Conservation (phyloP, 495 filamentous ascomycete species). For the Amphirosellinia nigrospora region DNA sequence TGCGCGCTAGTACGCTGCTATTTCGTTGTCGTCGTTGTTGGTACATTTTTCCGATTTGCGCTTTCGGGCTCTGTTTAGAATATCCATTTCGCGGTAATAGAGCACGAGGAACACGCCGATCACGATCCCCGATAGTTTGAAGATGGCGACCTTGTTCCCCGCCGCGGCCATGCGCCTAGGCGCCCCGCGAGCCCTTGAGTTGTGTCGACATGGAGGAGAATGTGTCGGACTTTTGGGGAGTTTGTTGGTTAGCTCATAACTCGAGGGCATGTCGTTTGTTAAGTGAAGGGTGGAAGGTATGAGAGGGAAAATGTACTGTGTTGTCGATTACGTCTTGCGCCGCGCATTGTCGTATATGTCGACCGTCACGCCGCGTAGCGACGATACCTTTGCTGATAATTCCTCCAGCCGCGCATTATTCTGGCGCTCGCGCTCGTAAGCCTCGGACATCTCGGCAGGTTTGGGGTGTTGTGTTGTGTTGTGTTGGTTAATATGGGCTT, state of each 20-base stretch:
- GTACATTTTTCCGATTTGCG: background rate
- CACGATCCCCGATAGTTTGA: constrained; percentile 87
- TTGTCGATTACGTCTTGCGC: constrained; percentile 85
- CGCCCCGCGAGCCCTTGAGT: constrained; percentile 83
- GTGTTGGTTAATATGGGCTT: background rate
- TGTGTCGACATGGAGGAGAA: constrained; percentile 66
- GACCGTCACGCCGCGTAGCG: constrained; percentile 93
- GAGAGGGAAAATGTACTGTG: constrained; percentile 62
- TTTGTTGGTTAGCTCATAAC: background rate
- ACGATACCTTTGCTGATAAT: constrained; percentile 86
- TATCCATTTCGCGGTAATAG: constrained; percentile 73
- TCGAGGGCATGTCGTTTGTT: background rate
- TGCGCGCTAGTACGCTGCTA: background rate
- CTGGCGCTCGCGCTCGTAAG: constrained; percentile 94
- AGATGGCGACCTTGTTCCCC: constrained; percentile 87
- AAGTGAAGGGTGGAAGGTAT: background rate
- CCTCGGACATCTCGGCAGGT: constrained; percentile 74
- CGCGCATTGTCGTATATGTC: constrained; percentile 97
- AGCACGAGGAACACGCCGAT: constrained; percentile 73
- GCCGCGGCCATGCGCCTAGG: constrained; percentile 89
- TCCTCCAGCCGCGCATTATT: constrained; percentile 96
- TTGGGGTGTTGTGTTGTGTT: constrained; percentile 15
- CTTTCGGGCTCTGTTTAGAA: constrained; percentile 49
- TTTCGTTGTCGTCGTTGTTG: background rate
- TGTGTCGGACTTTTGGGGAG: constrained; percentile 54